Evolutionary conservation across 2,329 filamentous ascomycete species (phyloP).

Genomic region (Venturia aucupariae): DNA sequence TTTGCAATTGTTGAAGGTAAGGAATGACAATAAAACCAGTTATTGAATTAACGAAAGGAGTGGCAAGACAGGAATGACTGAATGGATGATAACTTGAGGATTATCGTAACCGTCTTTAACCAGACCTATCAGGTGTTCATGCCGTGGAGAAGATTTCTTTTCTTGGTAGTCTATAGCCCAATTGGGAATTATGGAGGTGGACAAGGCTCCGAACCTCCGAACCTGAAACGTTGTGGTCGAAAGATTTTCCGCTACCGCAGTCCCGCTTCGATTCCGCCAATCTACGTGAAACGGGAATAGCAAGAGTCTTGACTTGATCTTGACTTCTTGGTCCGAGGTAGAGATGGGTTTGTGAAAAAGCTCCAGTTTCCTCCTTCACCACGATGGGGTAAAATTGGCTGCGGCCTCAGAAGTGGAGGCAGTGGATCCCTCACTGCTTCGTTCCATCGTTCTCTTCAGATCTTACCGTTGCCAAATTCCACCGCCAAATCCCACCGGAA

Average conservation of each 20-base stretch:
- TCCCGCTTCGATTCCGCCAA: neutral
- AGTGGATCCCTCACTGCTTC: neutral
- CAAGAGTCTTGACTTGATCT: neutral
- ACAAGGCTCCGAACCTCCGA: neutral
- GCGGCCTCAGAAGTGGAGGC: neutral
- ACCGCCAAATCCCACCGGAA: no score
- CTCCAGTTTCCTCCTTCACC: no score
- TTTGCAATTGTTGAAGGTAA: neutral
- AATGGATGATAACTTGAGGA: neutral
- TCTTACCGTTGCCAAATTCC: neutral
- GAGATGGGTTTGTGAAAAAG: neutral
- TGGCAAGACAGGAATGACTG: neutral
- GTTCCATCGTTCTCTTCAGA: neutral
- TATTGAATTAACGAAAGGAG: neutral
- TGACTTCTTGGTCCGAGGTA: neutral
- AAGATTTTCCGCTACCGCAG: neutral
- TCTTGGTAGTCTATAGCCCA: neutral
- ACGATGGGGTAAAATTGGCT: neutral
- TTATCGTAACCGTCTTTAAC: neutral
- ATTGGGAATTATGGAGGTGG: neutral
- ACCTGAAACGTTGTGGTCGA: neutral
- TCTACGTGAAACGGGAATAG: neutral
- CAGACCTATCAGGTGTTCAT: neutral
- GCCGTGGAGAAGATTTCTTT: neutral
- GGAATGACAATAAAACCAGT: constrained; percentile 1